A percentile compares a stretch with the other conserved stretches of the same genome.
These are phyloP conservation scores for Chalciporus sphaerocephalus DNA, from an alignment of 768 basidiomycete species.

Conservation along the genomic window DNA sequence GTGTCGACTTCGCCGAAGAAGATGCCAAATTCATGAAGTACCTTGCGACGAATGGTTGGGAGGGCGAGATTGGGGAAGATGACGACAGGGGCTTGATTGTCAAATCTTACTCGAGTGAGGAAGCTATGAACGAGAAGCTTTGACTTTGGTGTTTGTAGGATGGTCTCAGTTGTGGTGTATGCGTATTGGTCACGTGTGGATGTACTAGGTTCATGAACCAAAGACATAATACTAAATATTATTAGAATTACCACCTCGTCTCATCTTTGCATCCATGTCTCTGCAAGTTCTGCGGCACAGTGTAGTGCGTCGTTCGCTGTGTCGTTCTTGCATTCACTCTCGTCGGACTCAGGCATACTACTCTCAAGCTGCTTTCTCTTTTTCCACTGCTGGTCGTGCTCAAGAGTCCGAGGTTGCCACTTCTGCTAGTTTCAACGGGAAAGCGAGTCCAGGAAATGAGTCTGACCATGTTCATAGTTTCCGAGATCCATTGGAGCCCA, in stretches of 20 bases:
- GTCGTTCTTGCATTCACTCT: constrained; percentile 14
- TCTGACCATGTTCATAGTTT: constrained; percentile 1
- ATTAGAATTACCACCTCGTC: neutral
- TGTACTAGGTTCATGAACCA: too few relatives aligned
- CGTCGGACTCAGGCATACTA: constrained; percentile 19
- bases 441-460: constrained; percentile 4
- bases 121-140: constrained; percentile 9
- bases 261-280: constrained; percentile 19
- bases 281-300: constrained; percentile 13
- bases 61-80: constrained; percentile 58
- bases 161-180: neutral
- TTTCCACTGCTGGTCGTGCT: constrained; percentile 3
- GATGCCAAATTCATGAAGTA: constrained; percentile 59
- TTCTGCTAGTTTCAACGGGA: constrained; percentile 1
- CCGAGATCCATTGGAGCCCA: constrained; percentile 36
- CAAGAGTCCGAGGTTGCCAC: constrained; percentile 6
- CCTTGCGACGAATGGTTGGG: constrained; percentile 60
- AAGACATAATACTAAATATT: too few relatives aligned
- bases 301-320: constrained; percentile 14
- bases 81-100: constrained; percentile 33
- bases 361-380: constrained; percentile 23
- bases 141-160: neutral
- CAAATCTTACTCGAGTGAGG: constrained; percentile 14
- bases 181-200: constrained; percentile 18
- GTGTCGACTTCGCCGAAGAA: constrained; percentile 61